These are phyloP conservation scores for Citrus mangshanensis DNA, from an alignment of 345 rosid species.

Conservation along the genomic window DNA sequence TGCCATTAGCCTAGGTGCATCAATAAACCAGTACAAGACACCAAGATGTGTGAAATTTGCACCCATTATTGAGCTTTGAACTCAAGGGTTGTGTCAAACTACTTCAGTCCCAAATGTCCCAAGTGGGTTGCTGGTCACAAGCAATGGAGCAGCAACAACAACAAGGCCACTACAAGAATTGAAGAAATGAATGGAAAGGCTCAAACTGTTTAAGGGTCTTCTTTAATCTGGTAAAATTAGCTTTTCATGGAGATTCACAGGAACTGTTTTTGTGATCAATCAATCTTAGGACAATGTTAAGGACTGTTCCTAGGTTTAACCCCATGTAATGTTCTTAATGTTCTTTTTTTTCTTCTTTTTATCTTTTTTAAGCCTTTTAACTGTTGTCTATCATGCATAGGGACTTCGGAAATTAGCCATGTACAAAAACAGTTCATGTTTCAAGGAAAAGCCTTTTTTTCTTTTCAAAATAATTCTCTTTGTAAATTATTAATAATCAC, in stretches of 20 bases:
- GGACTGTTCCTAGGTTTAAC: slow-evolving; percentile 31
- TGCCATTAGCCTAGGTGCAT: slow-evolving; percentile 88
- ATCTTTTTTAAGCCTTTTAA: slow-evolving; percentile 5
- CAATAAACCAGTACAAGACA: slow-evolving; percentile 94
- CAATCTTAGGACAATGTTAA: slow-evolving; percentile 36
- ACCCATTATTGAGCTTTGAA: slow-evolving; percentile 88
- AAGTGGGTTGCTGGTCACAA: slow-evolving; percentile 91
- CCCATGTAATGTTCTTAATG: slow-evolving; percentile 18
- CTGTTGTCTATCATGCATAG: slow-evolving; percentile 37
- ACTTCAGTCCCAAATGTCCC: slow-evolving; percentile 90
- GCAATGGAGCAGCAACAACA: slow-evolving; percentile 59
- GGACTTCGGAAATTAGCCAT: slow-evolving; percentile 39
- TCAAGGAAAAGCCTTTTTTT: slow-evolving; percentile 23
- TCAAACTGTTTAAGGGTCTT: slow-evolving; percentile 8
- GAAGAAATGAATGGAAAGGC: slow-evolving; percentile 13
- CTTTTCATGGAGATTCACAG: slow-evolving; percentile 23
- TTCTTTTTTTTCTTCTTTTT: background rate
- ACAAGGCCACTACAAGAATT: background rate
- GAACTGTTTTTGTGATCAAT: slow-evolving; percentile 39
- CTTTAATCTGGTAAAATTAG: slow-evolving; percentile 10
- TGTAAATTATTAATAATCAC: background rate
- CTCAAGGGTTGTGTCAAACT: slow-evolving; percentile 60
- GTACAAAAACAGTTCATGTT: slow-evolving; percentile 64
- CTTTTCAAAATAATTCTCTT: background rate
- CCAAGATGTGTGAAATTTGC: slow-evolving; percentile 94